phyloP scores from a whole-genome alignment of 805 yeast genomes.

The Metschnikowia drakensbergensis region DNA sequence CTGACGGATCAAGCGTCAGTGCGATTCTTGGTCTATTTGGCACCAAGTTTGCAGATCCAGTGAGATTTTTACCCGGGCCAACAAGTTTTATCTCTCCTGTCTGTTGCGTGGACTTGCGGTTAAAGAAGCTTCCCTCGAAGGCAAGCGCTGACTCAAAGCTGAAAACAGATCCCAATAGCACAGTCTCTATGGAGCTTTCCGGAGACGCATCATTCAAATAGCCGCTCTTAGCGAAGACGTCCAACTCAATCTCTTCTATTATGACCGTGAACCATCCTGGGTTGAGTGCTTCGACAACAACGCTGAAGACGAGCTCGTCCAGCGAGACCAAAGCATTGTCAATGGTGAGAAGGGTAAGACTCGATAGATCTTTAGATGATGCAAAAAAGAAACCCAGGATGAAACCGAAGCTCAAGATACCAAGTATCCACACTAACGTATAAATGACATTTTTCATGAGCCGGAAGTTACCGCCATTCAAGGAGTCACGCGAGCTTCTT shows the following conservation, averaged over 20 bases:
- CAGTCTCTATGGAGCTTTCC: slow-evolving; percentile 48
- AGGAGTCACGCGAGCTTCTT: slow-evolving; percentile 21
- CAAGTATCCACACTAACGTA: slow-evolving; percentile 42
- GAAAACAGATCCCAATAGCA: slow-evolving; percentile 67
- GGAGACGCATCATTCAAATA: slow-evolving; percentile 25
- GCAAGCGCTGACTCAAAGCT: slow-evolving; percentile 66
- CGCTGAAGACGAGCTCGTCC: slow-evolving; percentile 79
- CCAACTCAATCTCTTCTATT: slow-evolving; percentile 66
- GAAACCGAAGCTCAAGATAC: slow-evolving; percentile 69
- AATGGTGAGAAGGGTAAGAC: slow-evolving; percentile 57
- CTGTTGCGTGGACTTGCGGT: slow-evolving; percentile 54
- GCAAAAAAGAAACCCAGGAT: slow-evolving; percentile 81
- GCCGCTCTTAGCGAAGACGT: slow-evolving; percentile 76
- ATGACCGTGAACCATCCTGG: slow-evolving; percentile 77
- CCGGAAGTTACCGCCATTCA: slow-evolving; percentile 13
- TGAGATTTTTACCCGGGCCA: slow-evolving; percentile 60
- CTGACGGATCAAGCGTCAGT: not conserved
- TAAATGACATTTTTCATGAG: slow-evolving; percentile 36
- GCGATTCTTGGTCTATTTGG: not conserved
- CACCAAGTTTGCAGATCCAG: slow-evolving; percentile 17
- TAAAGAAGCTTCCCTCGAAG: slow-evolving; percentile 77
- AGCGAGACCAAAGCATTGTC: slow-evolving; percentile 72
- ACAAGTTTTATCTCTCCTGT: slow-evolving; percentile 66
- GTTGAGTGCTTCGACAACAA: slow-evolving; percentile 75
- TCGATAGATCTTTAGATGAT: slow-evolving; percentile 75